These are phyloP conservation scores for Amanita pallidorosea DNA, from an alignment of 768 basidiomycete species.

Conservation along the genomic window DNA sequence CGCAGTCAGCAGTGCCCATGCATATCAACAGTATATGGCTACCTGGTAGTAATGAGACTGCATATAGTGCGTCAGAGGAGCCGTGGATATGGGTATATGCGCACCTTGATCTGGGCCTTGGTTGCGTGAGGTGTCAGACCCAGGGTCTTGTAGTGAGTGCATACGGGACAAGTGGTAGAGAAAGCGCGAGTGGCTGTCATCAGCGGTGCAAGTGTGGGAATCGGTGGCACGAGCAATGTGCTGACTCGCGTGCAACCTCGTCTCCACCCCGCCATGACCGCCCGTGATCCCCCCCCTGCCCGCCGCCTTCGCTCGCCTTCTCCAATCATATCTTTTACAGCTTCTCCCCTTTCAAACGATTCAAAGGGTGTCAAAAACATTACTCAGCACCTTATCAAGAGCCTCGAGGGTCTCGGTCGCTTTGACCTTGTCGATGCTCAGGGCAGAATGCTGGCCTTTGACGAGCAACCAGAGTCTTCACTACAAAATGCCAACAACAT, in stretches of 20 bases:
- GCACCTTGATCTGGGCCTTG: slow-evolving; percentile 34
- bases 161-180: slow-evolving; percentile 12
- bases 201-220: not conserved
- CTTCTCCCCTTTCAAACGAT: slow-evolving; percentile 22
- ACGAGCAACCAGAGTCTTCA: slow-evolving; percentile 20
- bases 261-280: slow-evolving; percentile 10
- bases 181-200: slow-evolving; percentile 8
- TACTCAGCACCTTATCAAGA: slow-evolving; percentile 37
- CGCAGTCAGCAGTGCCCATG: not conserved
- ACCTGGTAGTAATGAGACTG: slow-evolving; percentile 35
- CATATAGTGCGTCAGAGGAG: not conserved
- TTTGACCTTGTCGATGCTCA: slow-evolving; percentile 22
- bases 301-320: slow-evolving; percentile 30
- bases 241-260: not conserved
- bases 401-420: slow-evolving; percentile 35
- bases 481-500: slow-evolving; percentile 17
- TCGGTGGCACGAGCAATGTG: not conserved
- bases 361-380: slow-evolving; percentile 34
- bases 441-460: slow-evolving; percentile 13
- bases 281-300: slow-evolving; percentile 11
- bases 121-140: slow-evolving; percentile 25
- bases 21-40: not conserved
- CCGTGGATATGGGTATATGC: not conserved
- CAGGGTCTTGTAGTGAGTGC: slow-evolving; percentile 29
- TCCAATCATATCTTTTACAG: slow-evolving; percentile 32